Percentiles rank a stretch among this genome's conserved stretches.
Evolutionary conservation across 768 basidiomycete species (phyloP).

Genomic region (Strobilomyces dryophilus): DNA sequence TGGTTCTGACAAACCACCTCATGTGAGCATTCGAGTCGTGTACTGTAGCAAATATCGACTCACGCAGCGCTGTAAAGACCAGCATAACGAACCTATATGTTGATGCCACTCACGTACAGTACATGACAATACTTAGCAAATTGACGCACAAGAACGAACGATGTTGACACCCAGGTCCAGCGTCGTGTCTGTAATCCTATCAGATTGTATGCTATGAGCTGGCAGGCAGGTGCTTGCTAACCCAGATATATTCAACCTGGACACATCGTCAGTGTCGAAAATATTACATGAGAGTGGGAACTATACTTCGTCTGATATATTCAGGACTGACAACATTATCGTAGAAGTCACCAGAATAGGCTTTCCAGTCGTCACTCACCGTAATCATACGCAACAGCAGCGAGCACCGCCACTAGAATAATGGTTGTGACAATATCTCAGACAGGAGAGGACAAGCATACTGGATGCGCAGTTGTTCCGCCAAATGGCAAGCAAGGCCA

Average conservation of each 20-base stretch:
- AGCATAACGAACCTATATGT: slow-evolving; percentile 10
- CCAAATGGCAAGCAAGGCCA: no score
- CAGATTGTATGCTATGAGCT: no score
- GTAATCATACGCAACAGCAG: not conserved
- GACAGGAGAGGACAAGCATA: not conserved
- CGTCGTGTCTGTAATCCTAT: not conserved
- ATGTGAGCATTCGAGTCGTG: no score
- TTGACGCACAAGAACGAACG: not conserved
- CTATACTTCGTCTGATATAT: slow-evolving; percentile 6
- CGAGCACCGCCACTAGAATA: not conserved
- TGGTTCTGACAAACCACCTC: not conserved
- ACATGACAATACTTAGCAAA: no score
- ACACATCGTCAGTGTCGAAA: not conserved
- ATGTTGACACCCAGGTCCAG: not conserved
- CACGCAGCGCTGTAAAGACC: slow-evolving; percentile 2
- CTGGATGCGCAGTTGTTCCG: not conserved
- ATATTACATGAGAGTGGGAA: not conserved
- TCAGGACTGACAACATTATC: slow-evolving; percentile 1
- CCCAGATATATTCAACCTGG: not conserved
- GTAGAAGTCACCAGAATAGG: no score
- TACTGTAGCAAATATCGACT: not conserved
- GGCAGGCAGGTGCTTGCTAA: not conserved
- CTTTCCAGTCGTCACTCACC: no score
- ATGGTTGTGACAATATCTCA: not conserved
- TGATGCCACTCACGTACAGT: no score